Percentiles rank a stretch among this genome's conserved stretches.
Evolutionary conservation across 305 asterid species (phyloP).

Genomic region (Rubia peregrina): DNA sequence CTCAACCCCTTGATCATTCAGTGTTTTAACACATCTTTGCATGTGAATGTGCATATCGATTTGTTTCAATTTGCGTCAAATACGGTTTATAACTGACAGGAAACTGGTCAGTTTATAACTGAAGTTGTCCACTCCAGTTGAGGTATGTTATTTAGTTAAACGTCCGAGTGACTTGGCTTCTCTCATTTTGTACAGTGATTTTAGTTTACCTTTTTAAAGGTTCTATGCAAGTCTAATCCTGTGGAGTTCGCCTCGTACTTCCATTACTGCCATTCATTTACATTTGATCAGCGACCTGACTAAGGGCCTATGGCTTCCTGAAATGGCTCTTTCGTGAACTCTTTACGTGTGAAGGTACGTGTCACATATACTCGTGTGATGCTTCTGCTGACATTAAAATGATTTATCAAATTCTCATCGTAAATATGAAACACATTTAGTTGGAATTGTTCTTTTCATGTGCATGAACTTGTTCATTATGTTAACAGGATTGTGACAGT

Average conservation of each 20-base stretch:
- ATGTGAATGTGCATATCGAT: too few relatives aligned
- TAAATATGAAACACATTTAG: not conserved
- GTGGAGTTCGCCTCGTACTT: conserved; percentile 95
- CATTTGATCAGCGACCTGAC: conserved; percentile 97
- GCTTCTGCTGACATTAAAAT: not conserved
- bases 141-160: conserved; percentile 38
- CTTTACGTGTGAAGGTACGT: conserved; percentile 77
- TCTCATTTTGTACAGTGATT: conserved; percentile 7
- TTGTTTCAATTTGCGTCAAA: too few relatives aligned
- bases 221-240: conserved; percentile 90
- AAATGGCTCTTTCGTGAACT: conserved; percentile 89
- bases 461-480: not conserved
- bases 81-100: too few relatives aligned
- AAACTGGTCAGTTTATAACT: too few relatives aligned
- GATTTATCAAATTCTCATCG: not conserved
- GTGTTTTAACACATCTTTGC: too few relatives aligned
- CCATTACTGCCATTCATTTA: conserved; percentile 92
- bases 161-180: conserved; percentile 12
- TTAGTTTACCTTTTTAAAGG: conserved; percentile 35
- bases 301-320: conserved; percentile 86
- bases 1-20: too few relatives aligned
- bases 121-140: conserved; percentile 87
- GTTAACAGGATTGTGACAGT: not conserved
- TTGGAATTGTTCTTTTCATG: conserved; percentile 4
- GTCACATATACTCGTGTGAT: not conserved